A percentile compares a stretch with the other conserved stretches of the same genome.
These are phyloP conservation scores for Aspergillus ruber DNA, from an alignment of 2,329 filamentous ascomycete species.

Conservation along the genomic window DNA sequence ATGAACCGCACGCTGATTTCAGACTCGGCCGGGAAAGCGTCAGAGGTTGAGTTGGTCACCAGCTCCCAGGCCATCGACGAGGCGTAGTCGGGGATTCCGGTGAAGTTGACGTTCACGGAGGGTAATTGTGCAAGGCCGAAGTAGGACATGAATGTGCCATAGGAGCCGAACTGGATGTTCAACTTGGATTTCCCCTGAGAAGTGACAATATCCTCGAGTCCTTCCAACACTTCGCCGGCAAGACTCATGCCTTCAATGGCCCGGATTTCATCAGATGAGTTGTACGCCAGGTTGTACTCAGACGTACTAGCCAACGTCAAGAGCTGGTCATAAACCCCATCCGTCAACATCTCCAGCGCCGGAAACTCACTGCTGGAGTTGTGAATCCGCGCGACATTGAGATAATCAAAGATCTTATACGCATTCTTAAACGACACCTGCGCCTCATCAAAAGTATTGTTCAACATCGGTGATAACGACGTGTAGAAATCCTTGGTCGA, in stretches of 20 bases:
- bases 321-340: constrained; percentile 55
- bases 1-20: constrained; percentile 56
- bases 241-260: constrained; percentile 57
- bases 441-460: constrained; percentile 43
- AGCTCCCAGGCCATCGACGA: constrained; percentile 74
- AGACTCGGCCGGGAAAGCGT: constrained; percentile 37
- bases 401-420: constrained; percentile 60
- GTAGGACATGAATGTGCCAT: constrained; percentile 56
- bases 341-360: constrained; percentile 53
- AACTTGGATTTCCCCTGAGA: constrained; percentile 34
- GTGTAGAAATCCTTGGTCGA: constrained; percentile 51
- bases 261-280: constrained; percentile 47
- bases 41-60: constrained; percentile 45
- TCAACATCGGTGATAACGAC: constrained; percentile 47
- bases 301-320: constrained; percentile 69
- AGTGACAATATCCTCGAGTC: constrained; percentile 37
- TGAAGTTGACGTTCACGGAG: constrained; percentile 56
- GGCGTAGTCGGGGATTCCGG: constrained; percentile 75
- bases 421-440: constrained; percentile 55
- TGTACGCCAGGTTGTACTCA: constrained; percentile 79
- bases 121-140: constrained; percentile 53
- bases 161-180: constrained; percentile 55
- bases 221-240: constrained; percentile 53
- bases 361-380: constrained; percentile 54
- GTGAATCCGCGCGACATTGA: constrained; percentile 59